These are phyloP conservation scores for Nelumbo lutea DNA, from an alignment of 164 flowering plant genomes.

Conservation along the genomic window DNA sequence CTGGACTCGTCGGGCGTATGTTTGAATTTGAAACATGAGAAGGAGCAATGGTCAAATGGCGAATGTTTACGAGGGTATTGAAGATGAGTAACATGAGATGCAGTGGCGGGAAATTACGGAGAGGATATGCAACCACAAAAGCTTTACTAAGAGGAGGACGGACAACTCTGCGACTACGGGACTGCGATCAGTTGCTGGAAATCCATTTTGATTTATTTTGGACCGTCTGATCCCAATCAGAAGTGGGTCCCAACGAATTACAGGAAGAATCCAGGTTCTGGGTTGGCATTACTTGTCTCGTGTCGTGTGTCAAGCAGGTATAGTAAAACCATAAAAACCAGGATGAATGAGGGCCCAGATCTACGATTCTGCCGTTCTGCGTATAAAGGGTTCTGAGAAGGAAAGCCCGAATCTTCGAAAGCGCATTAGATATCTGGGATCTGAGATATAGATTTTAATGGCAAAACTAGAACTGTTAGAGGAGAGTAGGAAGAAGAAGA, in stretches of 20 bases:
- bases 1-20: neutral
- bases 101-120: neutral
- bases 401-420: too few species aligned
- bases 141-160: too few species aligned
- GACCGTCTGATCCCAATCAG: neutral
- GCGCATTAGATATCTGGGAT: neutral
- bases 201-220: neutral
- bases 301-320: too few species aligned
- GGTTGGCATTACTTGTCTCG: too few species aligned
- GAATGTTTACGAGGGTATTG: neutral
- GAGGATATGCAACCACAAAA: neutral
- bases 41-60: neutral
- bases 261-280: too few species aligned
- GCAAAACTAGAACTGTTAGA: neutral
- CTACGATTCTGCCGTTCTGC: too few species aligned
- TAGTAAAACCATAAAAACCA: neutral
- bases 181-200: too few species aligned
- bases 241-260: neutral
- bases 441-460: neutral
- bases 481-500: neutral
- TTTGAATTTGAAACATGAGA: constrained; percentile 4
- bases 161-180: too few species aligned
- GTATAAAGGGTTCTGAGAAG: neutral
- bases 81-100: constrained; percentile 6
- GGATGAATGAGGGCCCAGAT: neutral